Evolutionary conservation across 495 filamentous ascomycete genomes (phyloP), one percentile per base, ranked within the genome.

Genomic region (Physcia stellaris): DNA sequence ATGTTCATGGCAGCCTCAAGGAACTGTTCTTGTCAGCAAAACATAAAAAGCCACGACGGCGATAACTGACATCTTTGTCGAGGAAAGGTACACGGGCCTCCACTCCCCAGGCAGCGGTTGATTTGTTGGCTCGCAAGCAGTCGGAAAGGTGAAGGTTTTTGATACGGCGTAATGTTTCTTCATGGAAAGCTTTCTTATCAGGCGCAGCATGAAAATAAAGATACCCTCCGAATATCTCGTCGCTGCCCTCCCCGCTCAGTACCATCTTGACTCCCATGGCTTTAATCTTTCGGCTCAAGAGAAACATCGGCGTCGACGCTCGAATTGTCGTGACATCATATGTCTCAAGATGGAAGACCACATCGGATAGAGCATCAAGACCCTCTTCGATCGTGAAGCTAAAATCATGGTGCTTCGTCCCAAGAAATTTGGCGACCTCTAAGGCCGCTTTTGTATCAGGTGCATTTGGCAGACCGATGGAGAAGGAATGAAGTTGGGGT

Each of bases 251-350:
- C 39, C 90, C 90, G 54, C 79, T 86, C 29, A 98, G 71, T 41
- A 98, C 90, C 90, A 98, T 98, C 74, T 98, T 98, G 40, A 98
- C 84, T 44, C 90, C 92, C 72, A 94, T 80, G 13, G 86, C 90
- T 70, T 98, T 98, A 68, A 98, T 96, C 66, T 96, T 98, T 51
- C 90, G 80, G 46, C 82, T 85, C 11, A 98, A 76, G 36, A 98
- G 70, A 65, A 93, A 98, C 90, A 98, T 98, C 40, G 90, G 90
- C 4, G 90, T 98, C 15, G 92, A 96, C 28, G 90, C 90, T 60
- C 90, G 85, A 57, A 98, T 94, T 12, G 90, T 98, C 39, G 90
- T 98, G 12, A 98, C 92, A 61, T 98, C 90, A 63, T 83, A 98
- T 12, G 84, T 84, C 67, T 98, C 90, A 41, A 98, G 75, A 61